phyloP scores from a whole-genome alignment of 805 yeast species.

The Hyphopichia homilentoma region DNA sequence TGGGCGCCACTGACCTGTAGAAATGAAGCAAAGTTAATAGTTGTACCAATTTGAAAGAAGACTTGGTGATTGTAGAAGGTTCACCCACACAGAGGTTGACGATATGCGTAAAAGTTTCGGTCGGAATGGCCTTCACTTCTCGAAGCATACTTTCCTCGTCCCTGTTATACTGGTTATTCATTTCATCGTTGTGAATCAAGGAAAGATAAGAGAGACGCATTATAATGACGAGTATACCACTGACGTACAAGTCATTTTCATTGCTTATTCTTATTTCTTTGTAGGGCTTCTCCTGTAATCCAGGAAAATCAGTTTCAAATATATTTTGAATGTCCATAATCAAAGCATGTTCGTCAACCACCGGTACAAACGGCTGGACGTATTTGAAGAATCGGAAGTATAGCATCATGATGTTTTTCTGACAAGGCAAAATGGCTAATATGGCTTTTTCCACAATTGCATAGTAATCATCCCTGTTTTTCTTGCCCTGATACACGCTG shows the following conservation, averaged over 20 bases:
- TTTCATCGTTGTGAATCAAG: conserved; percentile 31
- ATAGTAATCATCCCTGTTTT: conserved; percentile 21
- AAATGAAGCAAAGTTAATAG: conserved; percentile 27
- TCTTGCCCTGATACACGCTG: conserved; percentile 15
- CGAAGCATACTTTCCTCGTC: conserved; percentile 24
- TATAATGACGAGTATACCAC: conserved; percentile 28
- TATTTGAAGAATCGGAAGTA: conserved; percentile 32
- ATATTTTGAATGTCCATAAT: conserved; percentile 21
- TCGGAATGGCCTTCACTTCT: conserved; percentile 27
- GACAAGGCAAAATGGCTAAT: conserved; percentile 27
- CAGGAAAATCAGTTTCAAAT: conserved; percentile 20
- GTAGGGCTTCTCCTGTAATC: conserved; percentile 13
- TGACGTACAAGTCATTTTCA: conserved; percentile 27
- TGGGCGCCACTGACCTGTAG: conserved; percentile 36
- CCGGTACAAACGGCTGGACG: conserved; percentile 37
- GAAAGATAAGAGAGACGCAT: conserved; percentile 36
- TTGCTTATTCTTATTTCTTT: conserved; percentile 18
- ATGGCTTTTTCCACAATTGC: conserved; percentile 24
- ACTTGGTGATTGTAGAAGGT: conserved; percentile 22
- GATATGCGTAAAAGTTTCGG: conserved; percentile 25
- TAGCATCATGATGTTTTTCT: conserved; percentile 19
- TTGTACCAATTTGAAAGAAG: conserved; percentile 35
- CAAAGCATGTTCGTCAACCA: conserved; percentile 28
- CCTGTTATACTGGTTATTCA: conserved; percentile 20
- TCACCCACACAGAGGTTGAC: conserved; percentile 34